Base-by-base conservation (phyloP, 2,329 filamentous ascomycete species). In the Colletotrichum echinochloae region DNA sequence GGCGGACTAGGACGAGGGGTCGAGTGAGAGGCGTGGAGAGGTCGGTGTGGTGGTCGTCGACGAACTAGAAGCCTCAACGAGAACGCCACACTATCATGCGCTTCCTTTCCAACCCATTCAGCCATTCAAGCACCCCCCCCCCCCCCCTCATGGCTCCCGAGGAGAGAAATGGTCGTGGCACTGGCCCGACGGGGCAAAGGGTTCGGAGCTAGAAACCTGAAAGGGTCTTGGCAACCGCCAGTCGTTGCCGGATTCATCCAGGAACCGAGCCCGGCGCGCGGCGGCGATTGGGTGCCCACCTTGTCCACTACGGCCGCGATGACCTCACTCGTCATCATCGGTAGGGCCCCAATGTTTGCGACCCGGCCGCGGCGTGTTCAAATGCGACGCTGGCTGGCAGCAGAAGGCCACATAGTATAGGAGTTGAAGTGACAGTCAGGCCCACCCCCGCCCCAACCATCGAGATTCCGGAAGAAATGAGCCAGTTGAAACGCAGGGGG, bases 301-400 rank as follows among this genome's bases (percentile, higher is more conserved):
- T 55, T 44, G 26, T 12, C 51, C 49, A 49, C 28, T 26, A 26
- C 46, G 63, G 61, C 52, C n/a, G 67, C 62, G 67, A 72, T 72
- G 70, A 72, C 70, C 65, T 72, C 70, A 72, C 70, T 33, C 39
- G 30, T 71, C 70, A 72, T 72, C 70, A 72, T 72, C 67, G 46
- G 48, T 39, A 63, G 63, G 37, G 18, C 41, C 51, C 67, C 20
- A n/a, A 68, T 37, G n/a, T 57, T 59, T 56, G 35, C 51, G 6
- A 67, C 48, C 56, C 35, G 23, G 63, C 28, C 41, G 56, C 56
- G 37, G 35, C 46, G 46, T 41, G 35, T 46, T 46, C 8, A 23
- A 52, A 57, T 67, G 64, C 56, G 30, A 62, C 56, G 55, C n/a
- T 62, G 39, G 48, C n/a, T n/a, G n/a, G 12, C 20, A n/a, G 39